These are phyloP conservation scores for Globisporangium irregulare DNA, from an alignment of 352 stramenopile species.

Conservation along the genomic window DNA sequence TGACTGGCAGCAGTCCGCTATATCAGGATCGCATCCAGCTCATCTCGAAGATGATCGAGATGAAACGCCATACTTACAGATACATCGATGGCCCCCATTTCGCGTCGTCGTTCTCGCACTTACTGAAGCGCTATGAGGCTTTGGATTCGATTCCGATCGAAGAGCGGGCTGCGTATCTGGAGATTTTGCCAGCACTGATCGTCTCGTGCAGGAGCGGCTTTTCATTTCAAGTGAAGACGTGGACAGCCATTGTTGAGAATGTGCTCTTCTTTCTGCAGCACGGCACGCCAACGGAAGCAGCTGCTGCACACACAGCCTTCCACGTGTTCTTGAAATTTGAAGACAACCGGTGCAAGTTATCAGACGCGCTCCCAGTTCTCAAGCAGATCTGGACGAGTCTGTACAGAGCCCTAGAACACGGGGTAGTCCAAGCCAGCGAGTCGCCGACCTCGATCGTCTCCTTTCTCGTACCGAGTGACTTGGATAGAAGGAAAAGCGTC, in stretches of 20 bases:
- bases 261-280: slow-evolving; percentile 16
- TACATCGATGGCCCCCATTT: not conserved
- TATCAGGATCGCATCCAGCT: slow-evolving; percentile 9
- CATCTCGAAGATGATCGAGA: not conserved
- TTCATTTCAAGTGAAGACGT: not conserved
- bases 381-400: slow-evolving; percentile 15
- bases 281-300: not conserved
- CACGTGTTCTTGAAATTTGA: slow-evolving; percentile 2
- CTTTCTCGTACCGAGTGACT: not conserved
- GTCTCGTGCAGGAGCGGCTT: not conserved
- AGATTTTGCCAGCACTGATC: slow-evolving; percentile 5
- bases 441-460: not conserved
- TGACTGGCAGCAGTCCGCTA: not conserved
- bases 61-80: not conserved
- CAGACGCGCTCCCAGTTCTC: slow-evolving; percentile 3
- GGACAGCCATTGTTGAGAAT: slow-evolving; percentile 14
- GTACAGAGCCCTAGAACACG: slow-evolving; percentile 4
- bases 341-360: not conserved
- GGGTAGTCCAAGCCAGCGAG: not conserved
- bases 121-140: not conserved
- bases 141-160: slow-evolving; percentile 6
- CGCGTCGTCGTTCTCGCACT: not conserved
- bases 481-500: not conserved
- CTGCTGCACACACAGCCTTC: slow-evolving; percentile 11
- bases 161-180: slow-evolving; percentile 9